Base-by-base conservation (phyloP, 176 grass and related monocot species). In the Pontederia paniculata region DNA sequence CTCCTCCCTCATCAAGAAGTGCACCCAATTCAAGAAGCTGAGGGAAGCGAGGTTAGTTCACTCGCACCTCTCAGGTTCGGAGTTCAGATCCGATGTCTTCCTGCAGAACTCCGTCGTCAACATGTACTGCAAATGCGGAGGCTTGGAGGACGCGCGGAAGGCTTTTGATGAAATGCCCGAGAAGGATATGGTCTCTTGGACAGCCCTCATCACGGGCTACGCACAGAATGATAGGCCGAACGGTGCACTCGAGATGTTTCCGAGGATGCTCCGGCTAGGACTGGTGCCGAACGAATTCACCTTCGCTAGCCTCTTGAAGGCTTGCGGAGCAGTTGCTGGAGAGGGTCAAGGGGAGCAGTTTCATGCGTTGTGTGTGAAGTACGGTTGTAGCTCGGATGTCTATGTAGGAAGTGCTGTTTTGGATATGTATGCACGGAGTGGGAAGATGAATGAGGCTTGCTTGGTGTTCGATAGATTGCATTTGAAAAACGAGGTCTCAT, bases 221-320 rank as follows among this genome's bases (percentile, higher is more conserved):
- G 73, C 80, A 12, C 77, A 80, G 77, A 89, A 74, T 21, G 70
- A 80, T 45, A 74, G 78, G 69, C 73, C 80, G 4, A 50, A 0
- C 0, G 70, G 77, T 52, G 76, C 85, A 0, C 9, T 89, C 0
- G 43, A 9, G 0, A 43, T 89, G 57, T 74, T 89, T 8, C 73
- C 80, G 1, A 64, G 17, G 47, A 80, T 89, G 85, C 73, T 89
- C 5, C 11, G 41, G 23, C 70, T 45, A 6, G 9, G 48, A 0
- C 45, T 71, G 45, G 43, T 3, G 23, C 85, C 80, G 0, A 89
- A 80, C 3, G 77, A 52, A 13, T 89, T 89, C 74, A 84, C 80
- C 16, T 84, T 89, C 2, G 80, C 77, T 25, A 80, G 85, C 74
- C 66, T 84, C 61, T 75, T 89, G 48, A 89, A 89, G 70, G 85